Conservation (phyloP, 495 filamentous ascomycete species). For the Achaetomiella virescens region DNA sequence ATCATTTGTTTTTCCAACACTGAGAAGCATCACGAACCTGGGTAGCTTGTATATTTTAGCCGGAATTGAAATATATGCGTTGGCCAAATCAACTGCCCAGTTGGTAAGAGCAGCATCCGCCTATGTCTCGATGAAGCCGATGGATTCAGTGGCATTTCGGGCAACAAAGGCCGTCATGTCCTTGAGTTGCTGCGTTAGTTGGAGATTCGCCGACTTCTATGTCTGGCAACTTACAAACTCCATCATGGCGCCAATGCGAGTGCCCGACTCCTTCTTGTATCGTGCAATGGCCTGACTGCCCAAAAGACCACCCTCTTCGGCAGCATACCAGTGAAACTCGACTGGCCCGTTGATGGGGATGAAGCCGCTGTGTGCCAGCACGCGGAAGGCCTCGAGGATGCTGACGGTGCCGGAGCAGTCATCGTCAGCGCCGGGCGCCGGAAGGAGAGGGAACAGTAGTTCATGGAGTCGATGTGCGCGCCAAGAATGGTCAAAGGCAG, state of each 20-base stretch:
- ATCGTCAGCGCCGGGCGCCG: slow-evolving; percentile 48
- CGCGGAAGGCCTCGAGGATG: slow-evolving; percentile 44
- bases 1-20: no score
- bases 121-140: slow-evolving; percentile 27
- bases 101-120: slow-evolving; percentile 27
- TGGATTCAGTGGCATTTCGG: slow-evolving; percentile 22
- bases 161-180: slow-evolving; percentile 46
- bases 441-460: slow-evolving; percentile 17
- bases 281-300: slow-evolving; percentile 39
- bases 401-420: slow-evolving; percentile 42
- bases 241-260: slow-evolving; percentile 31
- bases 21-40: no score
- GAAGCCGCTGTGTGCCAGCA: slow-evolving; percentile 48
- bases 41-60: slow-evolving; percentile 3
- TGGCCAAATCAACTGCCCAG: slow-evolving; percentile 18
- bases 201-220: background rate
- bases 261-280: slow-evolving; percentile 25
- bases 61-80: slow-evolving; percentile 19
- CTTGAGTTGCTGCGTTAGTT: slow-evolving; percentile 40
- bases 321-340: slow-evolving; percentile 90
- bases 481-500: slow-evolving; percentile 36
- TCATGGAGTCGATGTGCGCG: slow-evolving; percentile 42
- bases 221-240: slow-evolving; percentile 15
- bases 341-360: slow-evolving; percentile 43
- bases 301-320: slow-evolving; percentile 78